Conservation (phyloP, 2,329 filamentous ascomycete genomes). For the Clonostachys sp. region DNA sequence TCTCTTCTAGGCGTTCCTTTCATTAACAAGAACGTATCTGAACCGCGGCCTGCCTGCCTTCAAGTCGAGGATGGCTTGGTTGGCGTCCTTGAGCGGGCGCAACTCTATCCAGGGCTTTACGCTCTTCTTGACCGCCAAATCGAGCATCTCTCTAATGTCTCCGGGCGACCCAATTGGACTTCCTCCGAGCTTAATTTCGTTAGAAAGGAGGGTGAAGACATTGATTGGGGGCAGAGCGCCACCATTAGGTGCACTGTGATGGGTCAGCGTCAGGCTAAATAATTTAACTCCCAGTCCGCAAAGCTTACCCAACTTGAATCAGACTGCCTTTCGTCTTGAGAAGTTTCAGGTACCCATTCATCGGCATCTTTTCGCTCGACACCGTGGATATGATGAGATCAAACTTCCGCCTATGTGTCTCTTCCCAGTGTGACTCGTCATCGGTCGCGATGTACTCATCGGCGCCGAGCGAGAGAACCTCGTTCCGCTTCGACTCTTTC, state of each 20-base stretch:
- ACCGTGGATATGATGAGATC: constrained; percentile 58
- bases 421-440: constrained; percentile 49
- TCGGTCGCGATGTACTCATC: constrained; percentile 38
- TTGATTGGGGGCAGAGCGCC: constrained; percentile 3
- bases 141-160: constrained; percentile 52
- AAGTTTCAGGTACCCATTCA: constrained; percentile 45
- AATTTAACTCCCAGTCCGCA: constrained; percentile 34
- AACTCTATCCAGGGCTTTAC: constrained; percentile 49
- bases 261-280: no score
- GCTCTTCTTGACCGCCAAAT: constrained; percentile 46
- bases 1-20: constrained; percentile 8
- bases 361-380: constrained; percentile 47
- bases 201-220: neutral
- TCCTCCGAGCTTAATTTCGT: neutral
- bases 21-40: constrained; percentile 34
- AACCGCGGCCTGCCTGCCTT: constrained; percentile 42
- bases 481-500: constrained; percentile 43
- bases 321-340: neutral
- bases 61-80: constrained; percentile 46
- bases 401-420: constrained; percentile 42
- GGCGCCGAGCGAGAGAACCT: constrained; percentile 53
- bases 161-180: constrained; percentile 4
- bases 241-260: neutral
- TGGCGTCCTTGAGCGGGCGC: constrained; percentile 45
- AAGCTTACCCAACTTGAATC: constrained; percentile 20